phyloP scores from a whole-genome alignment of 352 stramenopile genomes.

The Phytophthora macrochlamydospora region DNA sequence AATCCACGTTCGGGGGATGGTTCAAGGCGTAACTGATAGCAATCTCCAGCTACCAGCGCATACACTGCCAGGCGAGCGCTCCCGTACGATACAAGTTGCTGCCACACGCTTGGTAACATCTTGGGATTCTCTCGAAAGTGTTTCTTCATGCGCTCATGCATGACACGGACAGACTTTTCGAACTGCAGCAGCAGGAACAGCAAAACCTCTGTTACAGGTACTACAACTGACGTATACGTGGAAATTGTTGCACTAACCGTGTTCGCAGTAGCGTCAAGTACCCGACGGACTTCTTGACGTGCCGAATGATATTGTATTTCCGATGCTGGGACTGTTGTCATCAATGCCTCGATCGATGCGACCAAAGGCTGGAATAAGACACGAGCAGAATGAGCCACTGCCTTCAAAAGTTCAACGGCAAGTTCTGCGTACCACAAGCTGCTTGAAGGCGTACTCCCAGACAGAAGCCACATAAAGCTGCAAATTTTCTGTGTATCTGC shows the following conservation, averaged over 20 bases:
- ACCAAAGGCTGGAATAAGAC: conserved; percentile 48
- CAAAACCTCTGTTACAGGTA: background rate
- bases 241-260: conserved; percentile 28
- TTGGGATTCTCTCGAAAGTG: conserved; percentile 60
- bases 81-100: conserved; percentile 52
- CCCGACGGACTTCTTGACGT: conserved; percentile 60
- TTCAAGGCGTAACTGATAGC: conserved; percentile 68
- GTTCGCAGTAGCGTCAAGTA: conserved; percentile 44
- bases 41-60: conserved; percentile 55
- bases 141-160: conserved; percentile 81
- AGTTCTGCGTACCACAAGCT: conserved; percentile 43
- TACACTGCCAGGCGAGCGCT: conserved; percentile 45
- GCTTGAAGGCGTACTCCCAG: conserved; percentile 75
- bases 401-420: background rate
- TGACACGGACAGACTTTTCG: conserved; percentile 67
- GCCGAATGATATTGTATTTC: conserved; percentile 76
- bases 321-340: conserved; percentile 53
- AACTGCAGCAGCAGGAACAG: conserved; percentile 37
- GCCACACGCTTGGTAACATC: conserved; percentile 61
- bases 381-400: background rate
- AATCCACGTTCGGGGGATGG: conserved; percentile 42
- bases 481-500: conserved; percentile 48
- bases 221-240: too few relatives aligned
- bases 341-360: conserved; percentile 52
- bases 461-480: conserved; percentile 62